Evolutionary conservation across 139 green algal genomes (phyloP).

Genomic region (Mesotaenium endlicherianum): DNA sequence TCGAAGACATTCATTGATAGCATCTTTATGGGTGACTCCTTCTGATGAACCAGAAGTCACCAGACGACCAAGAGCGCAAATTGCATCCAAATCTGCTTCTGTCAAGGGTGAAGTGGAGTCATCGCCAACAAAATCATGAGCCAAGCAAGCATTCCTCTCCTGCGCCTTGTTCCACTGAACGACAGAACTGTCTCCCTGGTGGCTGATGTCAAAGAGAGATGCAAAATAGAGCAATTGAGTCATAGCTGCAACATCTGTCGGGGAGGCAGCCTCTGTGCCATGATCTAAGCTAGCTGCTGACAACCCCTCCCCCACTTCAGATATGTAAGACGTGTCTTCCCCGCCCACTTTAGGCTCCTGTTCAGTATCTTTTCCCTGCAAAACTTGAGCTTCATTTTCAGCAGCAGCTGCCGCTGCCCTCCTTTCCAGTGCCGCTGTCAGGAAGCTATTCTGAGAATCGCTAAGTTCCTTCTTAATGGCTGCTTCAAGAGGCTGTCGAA

Average conservation of each 20-base stretch:
- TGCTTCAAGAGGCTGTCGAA: not conserved
- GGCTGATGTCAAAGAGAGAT: not conserved
- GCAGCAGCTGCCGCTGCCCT: not conserved
- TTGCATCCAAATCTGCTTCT: conserved; percentile 3
- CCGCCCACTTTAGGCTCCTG: not conserved
- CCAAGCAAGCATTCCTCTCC: conserved; percentile 6
- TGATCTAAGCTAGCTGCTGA: not conserved
- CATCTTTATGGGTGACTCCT: not conserved
- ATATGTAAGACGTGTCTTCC: not conserved
- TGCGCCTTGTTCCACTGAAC: not conserved
- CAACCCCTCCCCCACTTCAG: not conserved
- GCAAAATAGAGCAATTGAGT: not conserved
- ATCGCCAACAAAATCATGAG: conserved; percentile 4
- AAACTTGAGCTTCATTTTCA: not conserved
- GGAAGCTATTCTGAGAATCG: not conserved
- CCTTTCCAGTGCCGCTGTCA: not conserved
- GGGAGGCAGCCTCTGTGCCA: not conserved
- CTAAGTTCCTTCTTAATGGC: not conserved
- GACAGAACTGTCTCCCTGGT: not conserved
- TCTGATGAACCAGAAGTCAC: not conserved
- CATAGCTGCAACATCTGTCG: not conserved
- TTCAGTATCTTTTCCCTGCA: not conserved
- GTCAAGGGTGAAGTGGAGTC: not conserved
- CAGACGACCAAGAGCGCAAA: not conserved
- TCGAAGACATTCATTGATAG: not conserved